Base-by-base conservation (phyloP, 768 basidiomycete species). In the Trametes meyenii region DNA sequence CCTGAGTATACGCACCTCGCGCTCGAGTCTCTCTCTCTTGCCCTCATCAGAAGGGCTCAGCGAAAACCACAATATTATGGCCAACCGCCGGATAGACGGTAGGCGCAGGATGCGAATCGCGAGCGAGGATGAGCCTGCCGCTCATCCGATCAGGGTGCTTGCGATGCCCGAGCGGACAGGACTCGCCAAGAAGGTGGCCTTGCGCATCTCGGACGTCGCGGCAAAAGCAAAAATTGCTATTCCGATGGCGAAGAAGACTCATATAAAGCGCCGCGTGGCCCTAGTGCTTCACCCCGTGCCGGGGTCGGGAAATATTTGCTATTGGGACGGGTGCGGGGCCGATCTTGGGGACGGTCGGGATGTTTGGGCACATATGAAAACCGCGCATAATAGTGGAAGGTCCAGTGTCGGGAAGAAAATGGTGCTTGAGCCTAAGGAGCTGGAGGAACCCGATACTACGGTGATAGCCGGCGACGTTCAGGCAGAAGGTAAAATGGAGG, bases 331-430 rank as follows among this genome's bases (percentile, higher is more conserved):
- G 19, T 59, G 58, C 43, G 40, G 40, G 21, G 26, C 36, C 33
- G 12, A 14, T 35, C 10, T 59, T 5, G 33, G 26, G 7, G 35
- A 52, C 43, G 58, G 50, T 7, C 50, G 39, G 13, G 42, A 59
- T 17, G 43, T 59, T 19, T 59, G 58, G 58, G 50, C n/a, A 17
- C 58, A 59, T 33, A 59, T 59, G 12, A 40, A 45, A 12, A 13
- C 19, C 12, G 43, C 21, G 0, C 58, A 59, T 24, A 36, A 24
- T 35, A 14, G 17, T 12, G 23, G 50, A 26, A 33, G 26, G 42
- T 1, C 26, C 11, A 16, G 2, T 1, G 10, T 17, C 13, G 56
- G 5, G 21, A 17, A 23, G 16, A 43, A 29, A 26, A 24, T 3
- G 2, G 42, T 6, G 53, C 21, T 39, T 7, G 10, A 10, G 44